Evolutionary conservation across 805 yeast species (phyloP).

Genomic region (Lipomyces yamanashiensis): DNA sequence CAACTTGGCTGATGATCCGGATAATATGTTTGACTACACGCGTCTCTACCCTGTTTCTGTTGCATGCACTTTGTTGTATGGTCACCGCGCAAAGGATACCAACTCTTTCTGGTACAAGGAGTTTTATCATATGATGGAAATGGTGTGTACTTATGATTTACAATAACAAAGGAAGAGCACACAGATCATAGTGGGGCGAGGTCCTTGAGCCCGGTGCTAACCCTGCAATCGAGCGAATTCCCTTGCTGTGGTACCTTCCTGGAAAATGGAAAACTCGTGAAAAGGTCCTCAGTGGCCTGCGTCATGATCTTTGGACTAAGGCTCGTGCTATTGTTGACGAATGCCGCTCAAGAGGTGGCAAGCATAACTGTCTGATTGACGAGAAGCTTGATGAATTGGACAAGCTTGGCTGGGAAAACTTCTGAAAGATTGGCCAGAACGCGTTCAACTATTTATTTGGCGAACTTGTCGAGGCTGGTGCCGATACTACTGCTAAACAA

Average conservation of each 20-base stretch:
- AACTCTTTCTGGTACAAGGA: neutral
- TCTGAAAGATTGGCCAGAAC: neutral
- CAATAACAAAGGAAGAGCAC: no score
- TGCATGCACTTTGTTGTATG: neutral
- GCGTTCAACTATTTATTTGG: neutral
- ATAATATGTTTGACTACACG: neutral
- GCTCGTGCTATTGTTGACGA: neutral
- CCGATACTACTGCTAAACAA: neutral
- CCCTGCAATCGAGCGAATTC: neutral
- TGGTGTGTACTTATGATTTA: neutral
- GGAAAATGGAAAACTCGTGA: neutral
- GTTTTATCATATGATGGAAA: neutral
- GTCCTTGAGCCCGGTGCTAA: neutral
- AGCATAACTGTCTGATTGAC: neutral
- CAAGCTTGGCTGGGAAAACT: neutral
- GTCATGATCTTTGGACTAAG: neutral
- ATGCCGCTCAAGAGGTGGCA: neutral
- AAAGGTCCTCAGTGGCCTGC: no score
- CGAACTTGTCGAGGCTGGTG: neutral
- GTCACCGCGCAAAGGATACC: neutral
- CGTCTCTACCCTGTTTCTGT: neutral
- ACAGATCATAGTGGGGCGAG: neutral
- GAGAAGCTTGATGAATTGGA: neutral
- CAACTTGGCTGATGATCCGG: neutral
- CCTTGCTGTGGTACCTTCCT: neutral